These are phyloP conservation scores for Globisporangium heterothallicum DNA, from an alignment of 352 stramenopile species.

Conservation along the genomic window DNA sequence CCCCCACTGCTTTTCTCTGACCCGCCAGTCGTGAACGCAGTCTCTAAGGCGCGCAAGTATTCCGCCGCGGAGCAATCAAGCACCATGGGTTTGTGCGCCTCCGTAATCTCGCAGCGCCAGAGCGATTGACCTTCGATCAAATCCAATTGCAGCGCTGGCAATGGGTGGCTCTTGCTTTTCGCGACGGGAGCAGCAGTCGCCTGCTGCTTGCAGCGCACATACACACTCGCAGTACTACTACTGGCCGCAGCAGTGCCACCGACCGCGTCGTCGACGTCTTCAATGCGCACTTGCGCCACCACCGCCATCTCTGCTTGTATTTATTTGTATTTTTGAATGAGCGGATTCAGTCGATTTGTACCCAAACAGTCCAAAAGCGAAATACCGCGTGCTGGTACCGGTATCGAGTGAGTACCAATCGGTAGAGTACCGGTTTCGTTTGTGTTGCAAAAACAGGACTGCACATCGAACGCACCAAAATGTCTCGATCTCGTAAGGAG, in stretches of 20 bases:
- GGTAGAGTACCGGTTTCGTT: too few relatives aligned
- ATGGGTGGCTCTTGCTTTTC: not conserved
- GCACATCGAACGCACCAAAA: too few relatives aligned
- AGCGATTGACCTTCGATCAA: conserved; percentile 25
- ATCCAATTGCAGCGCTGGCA: conserved; percentile 20
- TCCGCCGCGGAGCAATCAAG: conserved; percentile 33
- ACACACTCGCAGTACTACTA: conserved; percentile 13
- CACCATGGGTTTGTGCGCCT: conserved; percentile 32
- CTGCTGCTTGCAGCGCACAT: conserved; percentile 20
- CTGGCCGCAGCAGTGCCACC: too few relatives aligned
- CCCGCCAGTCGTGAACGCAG: conserved; percentile 7
- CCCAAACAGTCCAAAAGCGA: not conserved
- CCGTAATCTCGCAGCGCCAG: conserved; percentile 23
- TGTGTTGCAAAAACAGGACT: too few relatives aligned
- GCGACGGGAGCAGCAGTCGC: not conserved
- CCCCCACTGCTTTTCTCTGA: not conserved
- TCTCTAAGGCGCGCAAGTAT: conserved; percentile 30
- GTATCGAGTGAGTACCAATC: too few relatives aligned
- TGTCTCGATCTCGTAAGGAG: too few relatives aligned
- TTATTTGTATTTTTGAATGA: not conserved
- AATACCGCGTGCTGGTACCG: not conserved
- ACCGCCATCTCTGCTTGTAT: not conserved
- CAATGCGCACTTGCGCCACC: conserved; percentile 19
- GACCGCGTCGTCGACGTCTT: conserved; percentile 17
- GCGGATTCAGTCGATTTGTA: not conserved